Conservation (phyloP, 2,329 filamentous ascomycete species). For the Cordyceps sp. region DNA sequence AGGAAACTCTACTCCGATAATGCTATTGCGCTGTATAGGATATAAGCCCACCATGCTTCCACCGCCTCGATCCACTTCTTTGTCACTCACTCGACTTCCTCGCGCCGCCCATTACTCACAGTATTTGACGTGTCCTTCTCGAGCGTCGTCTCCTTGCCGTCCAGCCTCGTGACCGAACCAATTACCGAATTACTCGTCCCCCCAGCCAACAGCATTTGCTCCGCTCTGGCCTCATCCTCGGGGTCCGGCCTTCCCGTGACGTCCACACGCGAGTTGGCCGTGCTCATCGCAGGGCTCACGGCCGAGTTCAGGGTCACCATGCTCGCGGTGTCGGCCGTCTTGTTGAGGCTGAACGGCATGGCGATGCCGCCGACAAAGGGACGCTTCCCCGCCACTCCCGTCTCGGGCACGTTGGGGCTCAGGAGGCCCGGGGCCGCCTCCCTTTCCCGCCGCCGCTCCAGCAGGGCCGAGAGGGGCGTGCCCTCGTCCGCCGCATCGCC, state of each 20-base stretch:
- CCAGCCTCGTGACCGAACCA: too few species aligned
- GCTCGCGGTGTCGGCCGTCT: constrained; percentile 48
- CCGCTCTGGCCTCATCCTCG: constrained; percentile 2
- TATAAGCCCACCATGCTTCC: too few species aligned
- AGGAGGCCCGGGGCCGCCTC: constrained; percentile 23
- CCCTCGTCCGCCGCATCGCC: constrained; percentile 15
- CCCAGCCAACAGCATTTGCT: constrained; percentile 17
- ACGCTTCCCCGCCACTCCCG: constrained; percentile 41
- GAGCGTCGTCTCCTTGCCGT: too few species aligned
- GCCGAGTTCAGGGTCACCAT: constrained; percentile 47
- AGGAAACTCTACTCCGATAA: too few species aligned
- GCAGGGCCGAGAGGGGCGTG: constrained; percentile 24
- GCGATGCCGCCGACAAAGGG: constrained; percentile 54
- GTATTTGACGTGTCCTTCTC: too few species aligned
- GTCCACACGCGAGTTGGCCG: constrained; percentile 1
- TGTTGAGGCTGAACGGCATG: constrained; percentile 53
- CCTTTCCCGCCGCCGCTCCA: constrained; percentile 22
- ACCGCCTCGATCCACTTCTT: too few species aligned
- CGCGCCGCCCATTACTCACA: too few species aligned
- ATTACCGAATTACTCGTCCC: too few species aligned
- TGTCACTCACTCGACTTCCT: too few species aligned
- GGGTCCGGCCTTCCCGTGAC: constrained; percentile 1
- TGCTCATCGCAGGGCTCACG: constrained; percentile 13
- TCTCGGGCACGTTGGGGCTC: constrained; percentile 24
- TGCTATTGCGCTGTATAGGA: too few species aligned